A percentile compares a stretch with the other conserved stretches of the same genome.
Evolutionary conservation across 108 stramenopile species (phyloP).

Genomic region (Stephanodiscus minutulus): DNA sequence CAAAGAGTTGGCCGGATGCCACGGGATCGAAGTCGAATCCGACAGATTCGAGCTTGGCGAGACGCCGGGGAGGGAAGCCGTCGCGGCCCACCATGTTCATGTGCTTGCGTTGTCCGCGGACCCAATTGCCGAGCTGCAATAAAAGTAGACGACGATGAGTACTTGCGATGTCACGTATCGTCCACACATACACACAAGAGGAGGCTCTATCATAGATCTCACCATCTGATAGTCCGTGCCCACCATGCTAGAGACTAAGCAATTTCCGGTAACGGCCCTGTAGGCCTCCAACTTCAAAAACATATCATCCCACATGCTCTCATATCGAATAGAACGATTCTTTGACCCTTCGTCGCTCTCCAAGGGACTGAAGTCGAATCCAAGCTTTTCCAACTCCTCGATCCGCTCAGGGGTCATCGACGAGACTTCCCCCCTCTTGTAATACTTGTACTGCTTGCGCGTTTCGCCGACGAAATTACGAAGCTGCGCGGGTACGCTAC

Average conservation of each 20-base stretch:
- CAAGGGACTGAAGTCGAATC: conserved; percentile 31
- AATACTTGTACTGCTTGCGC: conserved; percentile 29
- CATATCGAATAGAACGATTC: not conserved
- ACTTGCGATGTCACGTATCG: not conserved
- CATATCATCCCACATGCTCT: conserved; percentile 21
- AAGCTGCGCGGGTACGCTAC: not conserved
- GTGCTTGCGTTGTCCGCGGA: conserved; percentile 33
- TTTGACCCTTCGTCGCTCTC: not conserved
- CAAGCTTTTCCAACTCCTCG: conserved; percentile 17
- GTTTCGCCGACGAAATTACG: conserved; percentile 14
- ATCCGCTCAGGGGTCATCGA: conserved; percentile 14
- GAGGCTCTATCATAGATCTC: not conserved
- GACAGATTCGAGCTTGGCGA: conserved; percentile 23
- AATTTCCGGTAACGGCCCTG: conserved; percentile 11
- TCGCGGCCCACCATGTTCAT: conserved; percentile 25
- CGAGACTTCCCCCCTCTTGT: conserved; percentile 5
- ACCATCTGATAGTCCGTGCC: conserved; percentile 6
- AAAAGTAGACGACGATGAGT: not conserved
- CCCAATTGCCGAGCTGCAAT: conserved; percentile 28
- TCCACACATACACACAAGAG: not conserved
- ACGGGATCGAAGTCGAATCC: conserved; percentile 35
- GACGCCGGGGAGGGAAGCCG: conserved; percentile 11
- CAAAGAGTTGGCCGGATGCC: conserved; percentile 1
- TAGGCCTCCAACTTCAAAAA: conserved; percentile 19
- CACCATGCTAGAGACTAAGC: conserved; percentile 11